Conservation (phyloP, 2,329 filamentous ascomycete genomes). For the Leptographium lundbergii region DNA sequence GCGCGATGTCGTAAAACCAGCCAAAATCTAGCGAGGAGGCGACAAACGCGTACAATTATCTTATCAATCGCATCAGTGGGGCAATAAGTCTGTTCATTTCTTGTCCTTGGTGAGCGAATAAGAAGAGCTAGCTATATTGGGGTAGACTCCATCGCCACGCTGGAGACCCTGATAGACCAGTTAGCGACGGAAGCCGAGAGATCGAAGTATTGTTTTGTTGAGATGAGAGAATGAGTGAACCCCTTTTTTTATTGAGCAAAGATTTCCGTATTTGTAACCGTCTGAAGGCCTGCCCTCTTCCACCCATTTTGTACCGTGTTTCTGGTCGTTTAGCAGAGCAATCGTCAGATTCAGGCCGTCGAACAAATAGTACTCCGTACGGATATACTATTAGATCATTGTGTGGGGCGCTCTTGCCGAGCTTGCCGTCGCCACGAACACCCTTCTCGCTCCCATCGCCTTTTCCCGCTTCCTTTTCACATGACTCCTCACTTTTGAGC, state of each 20-base stretch:
- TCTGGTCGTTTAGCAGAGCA: no score
- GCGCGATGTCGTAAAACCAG: conserved; percentile 7
- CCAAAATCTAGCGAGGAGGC: not conserved
- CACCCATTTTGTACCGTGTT: no score
- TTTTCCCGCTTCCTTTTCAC: not conserved
- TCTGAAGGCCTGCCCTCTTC: no score
- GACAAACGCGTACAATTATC: conserved; percentile 12
- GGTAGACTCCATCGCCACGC: not conserved
- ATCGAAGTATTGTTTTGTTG: not conserved
- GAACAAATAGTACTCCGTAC: no score
- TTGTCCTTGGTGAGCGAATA: conserved; percentile 7
- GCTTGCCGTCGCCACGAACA: not conserved
- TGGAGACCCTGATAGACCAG: not conserved
- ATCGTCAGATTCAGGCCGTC: no score
- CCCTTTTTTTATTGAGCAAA: no score
- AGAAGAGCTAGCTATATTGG: not conserved
- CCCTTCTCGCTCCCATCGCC: not conserved
- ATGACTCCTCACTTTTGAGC: not conserved
- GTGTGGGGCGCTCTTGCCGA: not conserved
- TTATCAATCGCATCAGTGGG: conserved; percentile 17
- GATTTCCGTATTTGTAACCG: no score
- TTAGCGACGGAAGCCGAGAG: not conserved
- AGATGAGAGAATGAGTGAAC: no score
- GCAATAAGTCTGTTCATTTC: not conserved
- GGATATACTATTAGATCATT: no score